Evolutionary conservation across 2,329 filamentous ascomycete species (phyloP), one percentile per base, ranked within the genome.

Genomic region (Aspergillus brasiliensis): DNA sequence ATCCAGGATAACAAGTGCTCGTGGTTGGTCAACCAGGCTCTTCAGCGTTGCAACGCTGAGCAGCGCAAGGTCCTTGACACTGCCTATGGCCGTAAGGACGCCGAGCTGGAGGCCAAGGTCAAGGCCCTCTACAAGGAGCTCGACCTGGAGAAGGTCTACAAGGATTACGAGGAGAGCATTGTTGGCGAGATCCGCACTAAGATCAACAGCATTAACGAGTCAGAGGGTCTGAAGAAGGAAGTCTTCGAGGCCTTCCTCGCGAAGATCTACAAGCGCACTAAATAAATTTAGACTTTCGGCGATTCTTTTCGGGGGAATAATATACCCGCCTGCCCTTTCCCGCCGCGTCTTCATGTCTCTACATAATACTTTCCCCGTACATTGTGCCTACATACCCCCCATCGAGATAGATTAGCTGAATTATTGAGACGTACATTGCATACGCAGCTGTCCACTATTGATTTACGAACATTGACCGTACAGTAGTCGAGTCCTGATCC

Each of bases 1-100:
- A 99, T 99, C 78, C 89, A 93, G 84, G 95, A 99, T 82, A 99
- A 99, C 86, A 99, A 99, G 86, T 99, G 95, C 85, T 96, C 91
- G 44, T 99, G 95, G 95, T 83, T 99, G 61, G 86, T 99, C 79
- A 99, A 99, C 85, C 89, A 97, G 80, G 95, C 95, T 49, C 84
- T 99, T 61, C 84, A 88, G 76, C 85, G 89, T 63, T 90, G 86
- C 65, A 93, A 85, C 2, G 88, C 91, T 1, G 92, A 94, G 76
- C 95, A 99, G 84, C 88, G 92, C 73, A 84, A 90, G 79, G 78
- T 96, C 40, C 88, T 99, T 54, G 92, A 97, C 74, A 87, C 91
- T 59, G 94, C 97, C 82, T 99, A 99, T 77, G 95, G 95, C 68
- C 88, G 88, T 75, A 99, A 98, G 84, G 88, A 98, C 79, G 85